These are phyloP conservation scores for Schrenkiella parvula DNA, from an alignment of 345 rosid genomes.

Conservation along the genomic window DNA sequence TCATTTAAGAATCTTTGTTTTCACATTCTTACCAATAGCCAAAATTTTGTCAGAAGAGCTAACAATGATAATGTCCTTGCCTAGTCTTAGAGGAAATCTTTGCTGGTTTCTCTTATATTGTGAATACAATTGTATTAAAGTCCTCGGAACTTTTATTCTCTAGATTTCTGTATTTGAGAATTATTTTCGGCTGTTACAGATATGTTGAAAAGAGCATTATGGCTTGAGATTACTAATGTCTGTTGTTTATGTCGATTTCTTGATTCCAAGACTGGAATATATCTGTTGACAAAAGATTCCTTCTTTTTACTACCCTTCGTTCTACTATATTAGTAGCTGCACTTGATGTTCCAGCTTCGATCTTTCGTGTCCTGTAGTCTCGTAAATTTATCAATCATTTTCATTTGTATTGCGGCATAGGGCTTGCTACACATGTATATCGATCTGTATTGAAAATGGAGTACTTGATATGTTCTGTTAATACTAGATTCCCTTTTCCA, in stretches of 20 bases:
- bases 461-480: background rate
- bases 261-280: background rate
- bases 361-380: constrained; percentile 2
- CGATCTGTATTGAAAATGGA: background rate
- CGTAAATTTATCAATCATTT: background rate
- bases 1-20: constrained; percentile 8
- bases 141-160: background rate
- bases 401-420: background rate
- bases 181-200: background rate
- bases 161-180: background rate
- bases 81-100: background rate
- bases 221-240: background rate
- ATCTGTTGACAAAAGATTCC: background rate
- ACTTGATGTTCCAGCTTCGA: background rate
- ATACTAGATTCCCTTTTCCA: background rate
- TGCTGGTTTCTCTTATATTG: background rate
- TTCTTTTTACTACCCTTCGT: background rate
- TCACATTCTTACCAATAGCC: background rate
- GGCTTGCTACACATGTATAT: background rate
- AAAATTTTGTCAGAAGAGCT: background rate
- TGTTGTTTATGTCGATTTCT: background rate
- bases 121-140: background rate
- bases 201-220: background rate
- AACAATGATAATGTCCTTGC: constrained; percentile 14
- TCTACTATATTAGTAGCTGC: background rate